phyloP scores from a whole-genome alignment of 176 grass and related monocot genomes.

The Urochloa ruziziensis region DNA sequence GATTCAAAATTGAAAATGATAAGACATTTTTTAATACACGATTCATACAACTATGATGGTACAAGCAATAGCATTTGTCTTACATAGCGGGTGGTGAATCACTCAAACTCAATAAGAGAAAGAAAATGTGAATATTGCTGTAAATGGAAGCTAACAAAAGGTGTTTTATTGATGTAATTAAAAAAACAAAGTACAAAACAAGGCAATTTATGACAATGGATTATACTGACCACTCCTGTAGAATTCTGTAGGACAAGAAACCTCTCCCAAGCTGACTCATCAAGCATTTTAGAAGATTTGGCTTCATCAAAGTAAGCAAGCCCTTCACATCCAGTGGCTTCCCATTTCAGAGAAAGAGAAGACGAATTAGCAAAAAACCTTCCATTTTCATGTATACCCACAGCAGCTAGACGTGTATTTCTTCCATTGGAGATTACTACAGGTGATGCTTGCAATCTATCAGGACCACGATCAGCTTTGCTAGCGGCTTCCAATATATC shows the following conservation, averaged over 20 bases:
- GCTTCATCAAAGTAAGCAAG: slow-evolving; percentile 56
- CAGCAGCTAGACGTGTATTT: slow-evolving; percentile 73
- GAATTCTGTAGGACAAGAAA: slow-evolving; percentile 88
- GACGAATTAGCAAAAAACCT: slow-evolving; percentile 90
- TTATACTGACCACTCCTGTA: slow-evolving; percentile 80
- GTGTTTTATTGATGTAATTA: not conserved
- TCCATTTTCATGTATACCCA: slow-evolving; percentile 59
- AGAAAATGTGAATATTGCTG: slow-evolving; percentile 2
- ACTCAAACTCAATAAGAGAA: not conserved
- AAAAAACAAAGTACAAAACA: slow-evolving; percentile 15
- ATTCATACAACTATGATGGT: not conserved
- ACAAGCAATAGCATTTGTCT: not conserved
- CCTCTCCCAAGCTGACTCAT: slow-evolving; percentile 69
- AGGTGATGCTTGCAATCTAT: slow-evolving; percentile 71
- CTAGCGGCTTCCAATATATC: slow-evolving; percentile 69
- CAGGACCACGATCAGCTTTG: slow-evolving; percentile 61
- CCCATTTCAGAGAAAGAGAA: slow-evolving; percentile 86
- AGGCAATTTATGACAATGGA: not conserved
- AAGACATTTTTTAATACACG: slow-evolving; percentile 8
- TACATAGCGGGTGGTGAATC: not conserved
- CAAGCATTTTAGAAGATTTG: slow-evolving; percentile 41
- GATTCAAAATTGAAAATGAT: slow-evolving; percentile 41
- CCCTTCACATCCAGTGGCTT: slow-evolving; percentile 73
- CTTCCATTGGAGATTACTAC: slow-evolving; percentile 84
- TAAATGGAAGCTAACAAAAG: slow-evolving; percentile 11